Evolutionary conservation across 257 asterid species (phyloP).

Genomic region (Solanum lignicaule): DNA sequence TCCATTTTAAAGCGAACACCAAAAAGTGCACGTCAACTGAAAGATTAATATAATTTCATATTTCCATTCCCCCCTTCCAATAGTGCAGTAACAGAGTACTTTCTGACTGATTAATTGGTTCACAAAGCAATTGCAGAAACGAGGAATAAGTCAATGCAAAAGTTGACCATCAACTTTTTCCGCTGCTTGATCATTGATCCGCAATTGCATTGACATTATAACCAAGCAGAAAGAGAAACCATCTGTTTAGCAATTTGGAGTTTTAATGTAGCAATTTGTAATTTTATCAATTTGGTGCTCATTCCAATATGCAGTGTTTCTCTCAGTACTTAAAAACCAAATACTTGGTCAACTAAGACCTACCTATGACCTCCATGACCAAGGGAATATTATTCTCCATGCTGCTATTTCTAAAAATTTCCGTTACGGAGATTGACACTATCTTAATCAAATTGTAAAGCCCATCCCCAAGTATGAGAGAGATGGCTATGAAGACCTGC

Average conservation of each 20-base stretch:
- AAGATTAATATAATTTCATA: background rate
- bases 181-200: background rate
- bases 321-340: background rate
- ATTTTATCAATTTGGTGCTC: background rate
- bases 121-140: background rate
- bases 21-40: background rate
- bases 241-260: background rate
- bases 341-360: background rate
- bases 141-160: background rate
- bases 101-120: background rate
- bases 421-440: slow-evolving; percentile 49
- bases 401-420: slow-evolving; percentile 32
- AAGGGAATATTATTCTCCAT: slow-evolving; percentile 43
- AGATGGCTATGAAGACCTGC: slow-evolving; percentile 85
- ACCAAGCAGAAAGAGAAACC: background rate
- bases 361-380: slow-evolving; percentile 43
- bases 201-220: background rate
- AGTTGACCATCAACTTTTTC: background rate
- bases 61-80: background rate
- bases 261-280: background rate
- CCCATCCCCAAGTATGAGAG: slow-evolving; percentile 91
- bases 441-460: slow-evolving; percentile 86
- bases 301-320: background rate
- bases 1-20: background rate
- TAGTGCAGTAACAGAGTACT: background rate